phyloP scores from a whole-genome alignment of 441 rosid species.

The Euphorbia schlechtendalii region DNA sequence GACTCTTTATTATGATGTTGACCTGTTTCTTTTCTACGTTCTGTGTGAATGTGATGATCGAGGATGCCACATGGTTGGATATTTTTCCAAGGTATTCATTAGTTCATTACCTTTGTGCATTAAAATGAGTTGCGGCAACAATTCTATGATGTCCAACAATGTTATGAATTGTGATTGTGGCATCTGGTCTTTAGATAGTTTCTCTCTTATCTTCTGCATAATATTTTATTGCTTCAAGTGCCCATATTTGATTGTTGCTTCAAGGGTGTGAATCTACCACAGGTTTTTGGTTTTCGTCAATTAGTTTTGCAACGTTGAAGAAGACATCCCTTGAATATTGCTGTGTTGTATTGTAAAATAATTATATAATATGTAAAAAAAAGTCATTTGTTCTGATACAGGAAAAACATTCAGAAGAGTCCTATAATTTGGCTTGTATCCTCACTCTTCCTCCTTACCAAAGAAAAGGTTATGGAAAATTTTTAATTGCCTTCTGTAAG shows the following conservation, averaged over 20 bases:
- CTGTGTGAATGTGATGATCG: slow-evolving; percentile 98
- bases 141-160: not conserved
- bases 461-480: slow-evolving; percentile 99
- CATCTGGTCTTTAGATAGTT: not conserved
- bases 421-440: slow-evolving; percentile 96
- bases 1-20: slow-evolving; percentile 97
- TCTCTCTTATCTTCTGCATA: not conserved
- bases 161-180: not conserved
- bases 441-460: slow-evolving; percentile 99
- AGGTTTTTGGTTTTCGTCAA: not conserved
- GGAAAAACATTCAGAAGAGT: slow-evolving; percentile 99
- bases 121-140: not conserved
- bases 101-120: slow-evolving; percentile 8
- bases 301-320: slow-evolving; percentile 5
- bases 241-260: not conserved
- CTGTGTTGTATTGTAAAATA: not conserved
- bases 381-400: slow-evolving; percentile 28
- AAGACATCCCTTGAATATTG: slow-evolving; percentile 1
- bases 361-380: too few species aligned
- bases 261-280: not conserved
- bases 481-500: slow-evolving; percentile 98
- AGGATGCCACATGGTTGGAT: slow-evolving; percentile 99
- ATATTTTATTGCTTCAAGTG: not conserved
- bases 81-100: slow-evolving; percentile 81
- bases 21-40: slow-evolving; percentile 83